Conservation (phyloP, 495 filamentous ascomycete genomes). For the Trichoderma erinaceum region DNA sequence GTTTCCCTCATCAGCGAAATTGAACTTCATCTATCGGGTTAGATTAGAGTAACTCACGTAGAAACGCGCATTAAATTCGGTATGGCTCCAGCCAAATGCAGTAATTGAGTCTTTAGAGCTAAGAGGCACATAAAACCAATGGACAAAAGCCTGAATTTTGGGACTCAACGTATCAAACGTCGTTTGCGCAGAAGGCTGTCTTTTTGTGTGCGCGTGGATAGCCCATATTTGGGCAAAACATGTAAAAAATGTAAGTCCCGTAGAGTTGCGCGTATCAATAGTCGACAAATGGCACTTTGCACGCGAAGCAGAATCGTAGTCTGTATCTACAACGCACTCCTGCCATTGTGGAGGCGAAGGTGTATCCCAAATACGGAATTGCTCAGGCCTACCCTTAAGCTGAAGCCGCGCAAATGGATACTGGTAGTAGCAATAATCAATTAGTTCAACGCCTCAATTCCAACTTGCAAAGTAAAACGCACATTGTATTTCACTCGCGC, state of each 20-base stretch:
- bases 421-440: background rate
- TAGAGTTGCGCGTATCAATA: background rate
- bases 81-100: background rate
- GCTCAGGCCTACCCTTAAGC: background rate
- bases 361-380: background rate
- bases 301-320: background rate
- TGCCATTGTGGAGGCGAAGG: background rate
- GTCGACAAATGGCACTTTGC: background rate
- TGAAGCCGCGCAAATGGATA: background rate
- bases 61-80: background rate
- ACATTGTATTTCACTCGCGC: background rate
- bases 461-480: background rate
- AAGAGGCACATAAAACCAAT: background rate
- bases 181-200: background rate
- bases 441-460: background rate
- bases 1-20: background rate
- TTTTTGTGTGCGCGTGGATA: background rate
- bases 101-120: background rate
- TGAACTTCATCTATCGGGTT: too few species aligned
- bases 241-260: background rate
- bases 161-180: background rate
- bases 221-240: background rate
- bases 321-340: background rate
- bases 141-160: background rate
- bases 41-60: background rate